phyloP scores from a whole-genome alignment of 2,329 filamentous ascomycete species.

The Rhynchosporium secalis region DNA sequence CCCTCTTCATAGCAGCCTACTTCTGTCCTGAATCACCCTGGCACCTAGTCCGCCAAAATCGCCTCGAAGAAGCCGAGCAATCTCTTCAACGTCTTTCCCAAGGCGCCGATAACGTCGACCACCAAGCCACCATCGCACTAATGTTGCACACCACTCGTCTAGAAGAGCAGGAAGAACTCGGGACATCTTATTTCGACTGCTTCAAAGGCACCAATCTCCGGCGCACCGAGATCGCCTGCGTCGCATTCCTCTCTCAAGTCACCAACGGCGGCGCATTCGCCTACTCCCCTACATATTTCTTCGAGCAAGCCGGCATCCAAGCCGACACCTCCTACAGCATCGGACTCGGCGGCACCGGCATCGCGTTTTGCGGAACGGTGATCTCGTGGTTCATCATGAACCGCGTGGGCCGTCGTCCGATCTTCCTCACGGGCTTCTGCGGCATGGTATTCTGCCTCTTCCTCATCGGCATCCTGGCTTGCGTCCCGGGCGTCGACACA shows the following conservation, averaged over 20 bases:
- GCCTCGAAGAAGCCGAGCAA: conserved; percentile 46
- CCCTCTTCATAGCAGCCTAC: conserved; percentile 45
- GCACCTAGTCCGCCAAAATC: conserved; percentile 48
- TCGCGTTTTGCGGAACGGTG: conserved; percentile 52
- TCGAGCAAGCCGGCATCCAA: conserved; percentile 53
- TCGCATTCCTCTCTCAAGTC: conserved; percentile 52
- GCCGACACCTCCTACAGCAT: conserved; percentile 52
- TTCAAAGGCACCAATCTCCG: conserved; percentile 46
- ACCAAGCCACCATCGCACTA: conserved; percentile 48
- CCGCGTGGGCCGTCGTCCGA: conserved; percentile 49
- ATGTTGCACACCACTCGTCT: conserved; percentile 56
- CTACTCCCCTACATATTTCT: conserved; percentile 62
- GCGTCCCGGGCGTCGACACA: conserved; percentile 16
- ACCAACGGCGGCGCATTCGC: conserved; percentile 62
- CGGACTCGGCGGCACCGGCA: conserved; percentile 47
- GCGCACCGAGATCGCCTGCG: conserved; percentile 55
- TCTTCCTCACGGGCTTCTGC: conserved; percentile 50
- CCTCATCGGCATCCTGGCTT: conserved; percentile 44
- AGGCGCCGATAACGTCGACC: conserved; percentile 42
- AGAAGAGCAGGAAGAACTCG: conserved; percentile 46
- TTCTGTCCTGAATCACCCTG: conserved; percentile 50
- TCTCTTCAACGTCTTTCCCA: conserved; percentile 42
- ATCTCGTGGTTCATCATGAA: conserved; percentile 50
- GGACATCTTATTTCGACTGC: conserved; percentile 50
- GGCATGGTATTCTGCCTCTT: conserved; percentile 48